Evolutionary conservation across 1,284 basidiomycete genomes (phyloP).

Genomic region (Cystobasidium sp.): DNA sequence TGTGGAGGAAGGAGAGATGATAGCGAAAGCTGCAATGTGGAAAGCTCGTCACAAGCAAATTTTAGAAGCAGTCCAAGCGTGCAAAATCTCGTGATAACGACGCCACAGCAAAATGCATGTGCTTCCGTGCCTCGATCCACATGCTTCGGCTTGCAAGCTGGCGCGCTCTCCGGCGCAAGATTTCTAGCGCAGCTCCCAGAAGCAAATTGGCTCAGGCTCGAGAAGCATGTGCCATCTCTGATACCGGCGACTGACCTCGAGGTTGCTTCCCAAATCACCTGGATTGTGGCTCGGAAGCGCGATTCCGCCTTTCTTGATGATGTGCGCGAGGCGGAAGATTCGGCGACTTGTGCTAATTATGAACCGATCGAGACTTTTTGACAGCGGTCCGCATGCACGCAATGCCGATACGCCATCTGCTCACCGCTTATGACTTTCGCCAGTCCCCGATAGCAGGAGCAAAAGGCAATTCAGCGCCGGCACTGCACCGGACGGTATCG

Average conservation of each 20-base stretch:
- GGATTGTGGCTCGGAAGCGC: too few species aligned
- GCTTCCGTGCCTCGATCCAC: constrained; percentile 18
- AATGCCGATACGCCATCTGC: too few species aligned
- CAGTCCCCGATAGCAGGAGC: too few species aligned
- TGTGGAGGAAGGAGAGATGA: constrained; percentile 12
- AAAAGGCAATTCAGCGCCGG: too few species aligned
- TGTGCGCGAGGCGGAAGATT: too few species aligned
- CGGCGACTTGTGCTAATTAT: too few species aligned
- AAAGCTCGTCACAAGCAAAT: constrained; percentile 6
- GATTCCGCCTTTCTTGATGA: too few species aligned
- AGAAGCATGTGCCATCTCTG: neutral
- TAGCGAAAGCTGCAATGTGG: neutral
- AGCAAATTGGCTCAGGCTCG: constrained; percentile 1
- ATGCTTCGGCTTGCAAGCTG: constrained; percentile 3
- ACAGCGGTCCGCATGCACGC: too few species aligned
- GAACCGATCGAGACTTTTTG: too few species aligned
- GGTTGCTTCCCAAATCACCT: neutral
- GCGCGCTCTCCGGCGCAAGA: neutral
- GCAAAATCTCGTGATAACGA: constrained; percentile 34
- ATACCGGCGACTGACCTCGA: constrained; percentile 1
- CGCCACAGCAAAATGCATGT: constrained; percentile 25
- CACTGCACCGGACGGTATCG: too few species aligned
- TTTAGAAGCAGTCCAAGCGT: constrained; percentile 14
- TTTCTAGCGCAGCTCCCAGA: neutral
- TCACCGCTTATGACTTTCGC: too few species aligned